Evolutionary conservation across 345 rosid species (phyloP), one percentile per base, ranked within the genome.

Genomic region (Salix arbutifolia): DNA sequence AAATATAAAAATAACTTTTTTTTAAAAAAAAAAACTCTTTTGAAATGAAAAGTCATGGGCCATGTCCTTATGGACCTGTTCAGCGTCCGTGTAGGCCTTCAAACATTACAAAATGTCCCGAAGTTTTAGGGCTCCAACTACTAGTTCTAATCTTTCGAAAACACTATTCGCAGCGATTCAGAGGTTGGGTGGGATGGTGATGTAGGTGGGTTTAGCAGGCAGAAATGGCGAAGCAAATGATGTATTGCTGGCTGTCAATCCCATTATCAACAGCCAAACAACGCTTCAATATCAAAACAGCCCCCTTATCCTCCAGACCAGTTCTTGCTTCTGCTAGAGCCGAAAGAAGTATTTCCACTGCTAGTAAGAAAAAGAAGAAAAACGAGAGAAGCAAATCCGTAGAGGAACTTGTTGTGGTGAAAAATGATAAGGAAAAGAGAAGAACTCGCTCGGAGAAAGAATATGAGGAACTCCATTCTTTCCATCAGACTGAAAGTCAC

Each of bases 361-460:
- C 50, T 10, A 7, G 31, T 50, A 73, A 74, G 46, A 81, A 81
- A 74, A 80, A 77, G 75, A 82, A 81, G 68, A 19, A 26, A 30
- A 40, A 17, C 44, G 65, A 67, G 46, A 7, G 58, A 40, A 18
- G 50, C 38, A 8, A 67, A 61, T 52, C 64, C 4, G 68, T 14
- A 61, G 67, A 66, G 25, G 66, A 23, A 7, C 38, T 73, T 1
- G 7, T 73, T 2, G 77, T 81, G 65, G 84, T 83, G 4, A 74
- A 72, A 38, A 80, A 71, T 42, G 77, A 79, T 12, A 85, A 88
- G 66, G 90, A 90, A 73, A 93, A 91, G 85, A 82, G 89, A 69
- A 89, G 99, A 62, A 93, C 99, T 56, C 95, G 97, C 17, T 95
- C 97, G 1, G 86, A 83, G 65, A 93, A 86, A 76, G 92, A 83